Conservation (phyloP, 2,329 filamentous ascomycete genomes). For the Chrysosphaeria jannelii region DNA sequence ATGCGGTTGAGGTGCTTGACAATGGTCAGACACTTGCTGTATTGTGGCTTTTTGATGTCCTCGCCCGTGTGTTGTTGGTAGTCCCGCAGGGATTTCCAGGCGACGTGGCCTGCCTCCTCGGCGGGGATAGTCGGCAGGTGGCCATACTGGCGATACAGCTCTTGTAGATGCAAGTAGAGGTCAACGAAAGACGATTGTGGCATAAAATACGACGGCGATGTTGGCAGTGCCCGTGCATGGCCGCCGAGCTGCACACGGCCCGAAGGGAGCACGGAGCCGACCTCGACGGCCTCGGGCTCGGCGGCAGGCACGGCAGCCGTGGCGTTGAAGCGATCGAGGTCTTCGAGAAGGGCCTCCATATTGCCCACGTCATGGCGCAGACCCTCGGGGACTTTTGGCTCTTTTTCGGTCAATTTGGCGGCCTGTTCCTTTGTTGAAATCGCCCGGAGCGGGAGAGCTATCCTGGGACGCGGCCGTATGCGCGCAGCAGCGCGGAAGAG, state of each 20-base stretch:
- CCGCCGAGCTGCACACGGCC: conserved; percentile 1
- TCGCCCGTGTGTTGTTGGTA: conserved; percentile 46
- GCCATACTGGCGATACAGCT: conserved; percentile 39
- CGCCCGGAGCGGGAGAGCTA: too few species aligned
- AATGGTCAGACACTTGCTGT: conserved; percentile 43
- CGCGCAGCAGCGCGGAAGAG: too few species aligned
- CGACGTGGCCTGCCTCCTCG: conserved; percentile 36
- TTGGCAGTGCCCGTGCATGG: conserved; percentile 47
- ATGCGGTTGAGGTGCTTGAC: conserved; percentile 64
- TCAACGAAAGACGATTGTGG: conserved; percentile 66
- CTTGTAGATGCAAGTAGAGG: conserved; percentile 41
- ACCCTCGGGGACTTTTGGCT: too few species aligned
- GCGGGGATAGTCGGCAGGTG: conserved; percentile 37
- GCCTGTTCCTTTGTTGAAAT: conserved; percentile 1
- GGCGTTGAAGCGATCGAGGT: too few species aligned
- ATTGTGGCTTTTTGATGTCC: conserved; percentile 45
- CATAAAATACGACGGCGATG: conserved; percentile 85
- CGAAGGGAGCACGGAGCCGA: neutral
- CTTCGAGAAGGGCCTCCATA: too few species aligned
- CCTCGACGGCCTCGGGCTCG: neutral
- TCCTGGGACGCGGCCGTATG: too few species aligned
- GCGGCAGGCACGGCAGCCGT: too few species aligned
- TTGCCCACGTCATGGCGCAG: too few species aligned
- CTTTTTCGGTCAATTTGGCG: conserved; percentile 1
- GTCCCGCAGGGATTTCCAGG: conserved; percentile 54